Base-by-base conservation (phyloP, 208 protist species). In the Leishmania braziliensis region DNA sequence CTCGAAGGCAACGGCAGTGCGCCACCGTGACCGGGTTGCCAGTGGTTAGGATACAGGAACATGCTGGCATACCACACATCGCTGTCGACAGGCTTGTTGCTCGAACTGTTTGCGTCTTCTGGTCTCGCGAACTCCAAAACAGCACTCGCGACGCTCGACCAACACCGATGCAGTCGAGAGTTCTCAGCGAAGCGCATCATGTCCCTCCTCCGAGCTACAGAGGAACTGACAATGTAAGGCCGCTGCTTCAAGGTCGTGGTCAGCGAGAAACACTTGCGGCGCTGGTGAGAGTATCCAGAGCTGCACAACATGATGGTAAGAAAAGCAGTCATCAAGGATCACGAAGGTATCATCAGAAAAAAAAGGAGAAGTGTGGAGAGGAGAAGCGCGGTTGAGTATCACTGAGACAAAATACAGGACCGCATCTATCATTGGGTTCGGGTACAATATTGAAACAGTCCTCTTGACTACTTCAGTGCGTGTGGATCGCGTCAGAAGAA, bases 41-140 rank as follows among this genome's bases (percentile, higher is more conserved):
- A 97, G 71, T 95, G 90, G 63, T 97, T 97, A 12, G 91, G 91
- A 74, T 97, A 97, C 29, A 95, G 83, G 71, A 92, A 96, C 54
- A 87, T 82, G 62, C 88, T 87, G 14, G 94, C 94, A 77, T 96
- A 97, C 86, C 91, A 94, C 58, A 93, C 88, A 78, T 93, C 89
- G 10, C 92, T 90, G 72, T 94, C 89, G 0, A 95, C 87, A 5
- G 20, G 51, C 39, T 79, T 78, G 14, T 69, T 86, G 58, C 83
- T 86, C 9, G 77, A 70, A 36, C 80, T 79, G 9, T 84, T 85
- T 10, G 85, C 79, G 58, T 89, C 80, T 23, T 85, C 79, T 1
- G 83, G 75, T n/a, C 50, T 58, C 12, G 20, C 72, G 33, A 48
- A 62, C n/a, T 76, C 72, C 72, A 46, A 26, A 23, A 46, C 48